phyloP scores from a whole-genome alignment of 2,329 filamentous ascomycete species.

The Emergomyces africanus region DNA sequence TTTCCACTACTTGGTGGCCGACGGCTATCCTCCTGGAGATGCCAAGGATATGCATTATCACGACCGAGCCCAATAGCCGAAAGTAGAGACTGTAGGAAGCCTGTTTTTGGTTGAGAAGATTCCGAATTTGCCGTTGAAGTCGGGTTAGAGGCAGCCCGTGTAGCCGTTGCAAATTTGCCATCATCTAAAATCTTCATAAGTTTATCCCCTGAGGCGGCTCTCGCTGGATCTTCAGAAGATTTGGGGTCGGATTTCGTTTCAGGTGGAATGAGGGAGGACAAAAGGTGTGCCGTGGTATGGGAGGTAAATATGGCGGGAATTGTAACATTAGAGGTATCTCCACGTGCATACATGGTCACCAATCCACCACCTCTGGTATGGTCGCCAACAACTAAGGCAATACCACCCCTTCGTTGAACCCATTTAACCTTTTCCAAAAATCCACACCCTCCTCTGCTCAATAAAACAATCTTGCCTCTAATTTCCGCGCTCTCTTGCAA shows the following conservation, averaged over 20 bases:
- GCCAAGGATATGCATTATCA: constrained; percentile 14
- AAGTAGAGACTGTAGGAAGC: constrained; percentile 30
- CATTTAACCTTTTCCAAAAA: constrained; percentile 97
- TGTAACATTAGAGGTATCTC: constrained; percentile 86
- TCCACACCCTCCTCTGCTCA: constrained; percentile 87
- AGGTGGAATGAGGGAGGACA: constrained; percentile 67
- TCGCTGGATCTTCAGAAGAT: constrained; percentile 45
- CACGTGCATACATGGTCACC: constrained; percentile 96
- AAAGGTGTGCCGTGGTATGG: constrained; percentile 80
- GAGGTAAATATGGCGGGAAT: constrained; percentile 94
- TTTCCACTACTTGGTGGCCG: constrained; percentile 61
- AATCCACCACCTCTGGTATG: constrained; percentile 78
- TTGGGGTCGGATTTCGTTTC: constrained; percentile 48
- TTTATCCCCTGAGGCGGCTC: constrained; percentile 39
- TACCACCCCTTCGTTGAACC: constrained; percentile 80
- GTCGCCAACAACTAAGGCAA: constrained; percentile 87
- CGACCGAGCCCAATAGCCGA: constrained; percentile 31
- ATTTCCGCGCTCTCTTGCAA: constrained; percentile 89
- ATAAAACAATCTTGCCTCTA: constrained; percentile 76
- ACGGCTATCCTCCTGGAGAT: constrained; percentile 38
- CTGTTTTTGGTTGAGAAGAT: constrained; percentile 12
- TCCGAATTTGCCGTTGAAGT: constrained; percentile 17
- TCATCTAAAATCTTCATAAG: constrained; percentile 14
- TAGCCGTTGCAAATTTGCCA: constrained; percentile 18
- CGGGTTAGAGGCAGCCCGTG: constrained; percentile 16